These are phyloP conservation scores for Pseudopediastrum boryanum DNA, from an alignment of 139 green algal species.

Conservation along the genomic window DNA sequence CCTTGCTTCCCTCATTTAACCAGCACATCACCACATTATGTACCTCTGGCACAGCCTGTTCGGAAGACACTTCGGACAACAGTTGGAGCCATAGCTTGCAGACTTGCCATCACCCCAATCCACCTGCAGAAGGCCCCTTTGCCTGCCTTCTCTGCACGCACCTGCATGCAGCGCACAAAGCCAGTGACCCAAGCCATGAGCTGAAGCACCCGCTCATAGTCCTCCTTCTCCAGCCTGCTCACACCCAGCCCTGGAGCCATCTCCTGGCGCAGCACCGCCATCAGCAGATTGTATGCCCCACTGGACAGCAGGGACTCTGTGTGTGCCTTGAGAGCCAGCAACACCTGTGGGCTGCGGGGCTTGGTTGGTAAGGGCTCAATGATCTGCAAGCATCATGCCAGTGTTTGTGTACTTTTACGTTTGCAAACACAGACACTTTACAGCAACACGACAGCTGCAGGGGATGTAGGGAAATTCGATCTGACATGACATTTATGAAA, in stretches of 20 bases:
- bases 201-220: conserved; percentile 68
- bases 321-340: conserved; percentile 52
- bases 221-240: conserved; percentile 52
- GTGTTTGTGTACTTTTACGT: too few relatives aligned
- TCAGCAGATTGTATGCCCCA: conserved; percentile 69
- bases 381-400: too few relatives aligned
- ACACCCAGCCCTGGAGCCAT: conserved; percentile 65
- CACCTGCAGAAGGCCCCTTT: too few relatives aligned
- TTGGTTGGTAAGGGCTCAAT: neutral
- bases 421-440: too few relatives aligned
- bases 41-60: too few relatives aligned
- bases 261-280: conserved; percentile 47
- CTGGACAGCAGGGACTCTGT: conserved; percentile 56
- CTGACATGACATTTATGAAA: too few relatives aligned
- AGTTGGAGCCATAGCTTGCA: neutral
- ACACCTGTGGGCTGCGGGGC: conserved; percentile 5
- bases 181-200: conserved; percentile 65
- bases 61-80: neutral
- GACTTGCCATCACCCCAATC: too few relatives aligned
- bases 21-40: too few relatives aligned
- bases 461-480: too few relatives aligned
- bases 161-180: conserved; percentile 68
- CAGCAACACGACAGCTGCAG: too few relatives aligned
- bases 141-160: too few relatives aligned
- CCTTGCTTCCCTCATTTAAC: too few relatives aligned